phyloP scores from a whole-genome alignment of 495 filamentous ascomycete species.

The Penicillium angulare region DNA sequence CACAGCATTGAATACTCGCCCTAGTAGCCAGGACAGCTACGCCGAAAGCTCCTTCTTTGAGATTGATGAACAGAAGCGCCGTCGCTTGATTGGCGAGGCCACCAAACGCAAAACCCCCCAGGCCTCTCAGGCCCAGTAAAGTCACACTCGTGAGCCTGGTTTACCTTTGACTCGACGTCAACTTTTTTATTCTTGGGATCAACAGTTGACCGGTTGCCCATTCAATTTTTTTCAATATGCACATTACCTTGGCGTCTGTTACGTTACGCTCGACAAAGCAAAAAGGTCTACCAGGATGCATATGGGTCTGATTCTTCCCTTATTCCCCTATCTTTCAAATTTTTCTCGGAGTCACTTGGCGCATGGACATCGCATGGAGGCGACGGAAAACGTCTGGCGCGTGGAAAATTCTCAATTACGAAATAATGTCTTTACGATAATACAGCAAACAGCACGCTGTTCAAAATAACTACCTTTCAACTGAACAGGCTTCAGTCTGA shows the following conservation, averaged over 20 bases:
- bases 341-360: constrained; percentile 17
- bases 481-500: neutral
- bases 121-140: neutral
- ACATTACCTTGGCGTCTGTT: constrained; percentile 11
- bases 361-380: constrained; percentile 14
- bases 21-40: constrained; percentile 24
- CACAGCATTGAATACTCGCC: constrained; percentile 30
- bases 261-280: no score
- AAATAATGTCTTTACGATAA: constrained; percentile 16
- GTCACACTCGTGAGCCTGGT: no score
- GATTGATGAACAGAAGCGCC: constrained; percentile 48
- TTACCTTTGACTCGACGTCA: constrained; percentile 7
- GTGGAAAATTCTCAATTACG: constrained; percentile 8
- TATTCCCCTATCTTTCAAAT: constrained; percentile 5
- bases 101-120: constrained; percentile 40
- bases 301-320: constrained; percentile 10
- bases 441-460: constrained; percentile 2
- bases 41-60: constrained; percentile 42
- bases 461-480: neutral
- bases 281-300: constrained; percentile 15
- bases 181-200: constrained; percentile 2
- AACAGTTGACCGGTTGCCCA: no score
- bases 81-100: constrained; percentile 49
- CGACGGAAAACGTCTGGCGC: constrained; percentile 15
- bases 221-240: constrained; percentile 3